These are phyloP conservation scores for Leccinum ochraceum DNA, from an alignment of 768 basidiomycete genomes.

Conservation along the genomic window DNA sequence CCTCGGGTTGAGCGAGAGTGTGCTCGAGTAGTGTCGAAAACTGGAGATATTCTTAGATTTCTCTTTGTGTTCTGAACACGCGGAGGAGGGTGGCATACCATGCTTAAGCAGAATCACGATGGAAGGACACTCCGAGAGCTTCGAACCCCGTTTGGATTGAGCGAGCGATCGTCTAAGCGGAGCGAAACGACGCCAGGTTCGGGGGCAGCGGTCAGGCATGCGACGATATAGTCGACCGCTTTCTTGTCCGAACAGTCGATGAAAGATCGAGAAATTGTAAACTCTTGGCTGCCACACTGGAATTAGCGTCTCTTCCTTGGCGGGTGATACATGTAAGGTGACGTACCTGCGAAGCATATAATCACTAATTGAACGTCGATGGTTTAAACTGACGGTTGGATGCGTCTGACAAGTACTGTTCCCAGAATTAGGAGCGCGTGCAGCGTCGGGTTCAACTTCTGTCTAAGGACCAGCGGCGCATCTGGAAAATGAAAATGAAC, in stretches of 20 bases:
- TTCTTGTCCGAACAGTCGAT: constrained; percentile 80
- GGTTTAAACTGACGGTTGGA: constrained; percentile 75
- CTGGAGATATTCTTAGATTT: too few relatives aligned
- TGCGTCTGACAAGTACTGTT: constrained; percentile 76
- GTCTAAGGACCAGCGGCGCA: neutral
- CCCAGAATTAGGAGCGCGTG: neutral
- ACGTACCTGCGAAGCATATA: constrained; percentile 72
- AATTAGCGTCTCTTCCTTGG: neutral
- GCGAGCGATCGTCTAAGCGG: constrained; percentile 83
- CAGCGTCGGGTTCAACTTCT: neutral
- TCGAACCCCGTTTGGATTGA: constrained; percentile 76
- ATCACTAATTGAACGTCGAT: constrained; percentile 70
- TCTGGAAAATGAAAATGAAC: neutral
- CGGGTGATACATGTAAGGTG: neutral
- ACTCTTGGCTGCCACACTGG: constrained; percentile 51
- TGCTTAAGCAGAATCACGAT: neutral
- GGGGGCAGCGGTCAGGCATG: constrained; percentile 50
- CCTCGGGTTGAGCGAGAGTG: too few relatives aligned
- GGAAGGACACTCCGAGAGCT: constrained; percentile 56
- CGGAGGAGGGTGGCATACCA: constrained; percentile 51
- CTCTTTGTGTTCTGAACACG: constrained; percentile 60
- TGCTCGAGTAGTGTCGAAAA: too few relatives aligned
- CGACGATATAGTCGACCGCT: constrained; percentile 78
- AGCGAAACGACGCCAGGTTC: constrained; percentile 64
- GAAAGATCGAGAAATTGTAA: constrained; percentile 90